Conservation (phyloP, 1,139 yeast species). For the Yamadazyma sp. region DNA sequence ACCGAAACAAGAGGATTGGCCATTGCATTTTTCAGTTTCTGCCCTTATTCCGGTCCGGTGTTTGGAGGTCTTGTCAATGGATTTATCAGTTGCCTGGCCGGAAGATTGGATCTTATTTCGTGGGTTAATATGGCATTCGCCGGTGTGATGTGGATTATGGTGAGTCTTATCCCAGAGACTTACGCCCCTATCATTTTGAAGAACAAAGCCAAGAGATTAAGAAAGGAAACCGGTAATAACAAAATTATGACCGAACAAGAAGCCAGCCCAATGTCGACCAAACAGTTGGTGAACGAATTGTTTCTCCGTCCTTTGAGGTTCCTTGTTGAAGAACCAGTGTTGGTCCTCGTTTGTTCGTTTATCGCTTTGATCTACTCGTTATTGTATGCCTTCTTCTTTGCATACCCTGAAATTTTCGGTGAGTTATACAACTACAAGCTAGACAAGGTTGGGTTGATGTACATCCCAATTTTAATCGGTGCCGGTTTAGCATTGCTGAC, state of each 20-base stretch:
- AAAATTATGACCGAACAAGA: slow-evolving; percentile 93
- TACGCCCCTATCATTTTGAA: slow-evolving; percentile 86
- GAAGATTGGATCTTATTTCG: slow-evolving; percentile 66
- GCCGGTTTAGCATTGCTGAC: slow-evolving; percentile 70
- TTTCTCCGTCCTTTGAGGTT: slow-evolving; percentile 75
- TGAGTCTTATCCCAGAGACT: slow-evolving; percentile 76
- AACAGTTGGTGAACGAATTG: slow-evolving; percentile 65
- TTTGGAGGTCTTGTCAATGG: slow-evolving; percentile 90
- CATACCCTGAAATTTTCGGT: slow-evolving; percentile 74
- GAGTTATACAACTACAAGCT: slow-evolving; percentile 66
- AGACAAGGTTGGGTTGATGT: slow-evolving; percentile 76
- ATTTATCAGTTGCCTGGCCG: slow-evolving; percentile 70
- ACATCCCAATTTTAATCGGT: slow-evolving; percentile 85
- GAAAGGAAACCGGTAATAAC: slow-evolving; percentile 77
- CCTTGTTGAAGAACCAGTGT: slow-evolving; percentile 75
- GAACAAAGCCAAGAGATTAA: slow-evolving; percentile 62
- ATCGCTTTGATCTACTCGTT: slow-evolving; percentile 86
- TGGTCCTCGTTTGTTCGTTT: slow-evolving; percentile 78
- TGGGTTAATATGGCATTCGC: slow-evolving; percentile 95
- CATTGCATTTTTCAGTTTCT: slow-evolving; percentile 86
- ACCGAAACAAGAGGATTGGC: slow-evolving; percentile 82
- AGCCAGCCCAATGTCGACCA: slow-evolving; percentile 66
- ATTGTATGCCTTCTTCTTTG: slow-evolving; percentile 89
- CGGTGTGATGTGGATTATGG: slow-evolving; percentile 73
- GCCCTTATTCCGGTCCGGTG: slow-evolving; percentile 93